A percentile compares a stretch with the other conserved stretches of the same genome.
Conservation (phyloP, 768 basidiomycete genomes). For the Auricularia cornea region DNA sequence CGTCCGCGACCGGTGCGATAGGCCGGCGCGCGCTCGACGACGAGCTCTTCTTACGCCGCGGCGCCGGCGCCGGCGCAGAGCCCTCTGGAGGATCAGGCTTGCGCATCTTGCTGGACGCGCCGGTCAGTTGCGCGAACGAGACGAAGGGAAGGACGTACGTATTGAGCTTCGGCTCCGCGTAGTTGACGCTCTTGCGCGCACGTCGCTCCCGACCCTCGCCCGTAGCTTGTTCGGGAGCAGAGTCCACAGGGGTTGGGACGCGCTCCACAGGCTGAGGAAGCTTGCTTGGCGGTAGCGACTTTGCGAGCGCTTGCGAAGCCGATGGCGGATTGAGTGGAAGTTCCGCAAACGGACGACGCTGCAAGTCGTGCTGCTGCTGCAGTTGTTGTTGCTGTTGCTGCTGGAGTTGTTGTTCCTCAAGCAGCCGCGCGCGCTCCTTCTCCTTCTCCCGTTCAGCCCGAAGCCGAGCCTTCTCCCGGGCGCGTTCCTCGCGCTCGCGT, state of each 20-base stretch:
- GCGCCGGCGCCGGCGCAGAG: neutral
- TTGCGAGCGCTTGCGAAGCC: neutral
- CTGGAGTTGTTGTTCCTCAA: neutral
- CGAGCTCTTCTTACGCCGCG: neutral
- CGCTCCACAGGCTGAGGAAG: neutral
- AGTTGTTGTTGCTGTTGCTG: neutral
- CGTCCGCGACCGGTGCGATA: neutral
- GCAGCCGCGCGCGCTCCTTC: constrained; percentile 32
- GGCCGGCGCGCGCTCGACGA: neutral
- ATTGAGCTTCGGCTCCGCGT: constrained; percentile 81
- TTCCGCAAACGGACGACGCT: neutral
- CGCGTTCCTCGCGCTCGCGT: constrained; percentile 35
- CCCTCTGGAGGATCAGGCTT: constrained; percentile 53
- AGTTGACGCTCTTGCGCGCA: constrained; percentile 72
- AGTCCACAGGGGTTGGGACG: constrained; percentile 28
- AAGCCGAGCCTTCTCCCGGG: constrained; percentile 12
- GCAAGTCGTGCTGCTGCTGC: neutral
- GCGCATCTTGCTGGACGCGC: constrained; percentile 66
- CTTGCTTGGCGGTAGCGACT: neutral
- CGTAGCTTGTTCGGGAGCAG: too few relatives aligned
- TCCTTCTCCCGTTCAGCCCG: constrained; percentile 23
- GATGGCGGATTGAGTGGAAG: neutral
- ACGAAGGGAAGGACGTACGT: constrained; percentile 44
- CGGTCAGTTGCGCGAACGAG: neutral
- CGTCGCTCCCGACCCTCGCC: constrained; percentile 38